These are phyloP conservation scores for Microbotryum saponariae DNA, from an alignment of 1,284 basidiomycete species.

Conservation along the genomic window DNA sequence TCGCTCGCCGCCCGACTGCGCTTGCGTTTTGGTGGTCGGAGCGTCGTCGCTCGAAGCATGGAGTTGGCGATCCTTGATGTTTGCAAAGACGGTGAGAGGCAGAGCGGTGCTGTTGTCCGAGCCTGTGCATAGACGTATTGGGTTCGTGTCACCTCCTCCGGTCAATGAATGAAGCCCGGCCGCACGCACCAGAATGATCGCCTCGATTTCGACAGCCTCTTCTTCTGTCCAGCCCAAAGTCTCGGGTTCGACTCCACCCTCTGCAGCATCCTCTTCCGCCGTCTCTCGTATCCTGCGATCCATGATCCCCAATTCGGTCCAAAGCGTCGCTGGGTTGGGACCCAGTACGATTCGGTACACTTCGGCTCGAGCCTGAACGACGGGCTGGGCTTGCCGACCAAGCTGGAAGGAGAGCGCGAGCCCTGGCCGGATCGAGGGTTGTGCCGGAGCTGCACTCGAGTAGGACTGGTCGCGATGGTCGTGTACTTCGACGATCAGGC, in stretches of 20 bases:
- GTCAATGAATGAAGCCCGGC: conserved; percentile 33
- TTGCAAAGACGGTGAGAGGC: conserved; percentile 34
- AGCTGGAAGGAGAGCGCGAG: conserved; percentile 18
- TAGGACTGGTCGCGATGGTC: conserved; percentile 29
- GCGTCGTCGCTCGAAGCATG: conserved; percentile 33
- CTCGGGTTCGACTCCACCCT: conserved; percentile 10
- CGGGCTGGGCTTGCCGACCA: conserved; percentile 11
- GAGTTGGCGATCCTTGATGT: conserved; percentile 35
- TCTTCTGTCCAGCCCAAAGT: conserved; percentile 24
- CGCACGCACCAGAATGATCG: conserved; percentile 28
- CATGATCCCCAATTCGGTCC: conserved; percentile 33
- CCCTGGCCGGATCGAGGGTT: conserved; percentile 7
- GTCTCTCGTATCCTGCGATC: conserved; percentile 13
- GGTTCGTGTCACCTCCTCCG: conserved; percentile 15
- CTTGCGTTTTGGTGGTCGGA: conserved; percentile 30
- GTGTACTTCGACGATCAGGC: conserved; percentile 37
- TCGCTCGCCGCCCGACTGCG: conserved; percentile 20
- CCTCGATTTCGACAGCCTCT: conserved; percentile 33
- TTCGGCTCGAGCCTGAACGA: conserved; percentile 18
- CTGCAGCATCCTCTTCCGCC: conserved; percentile 1
- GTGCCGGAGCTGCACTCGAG: conserved; percentile 6
- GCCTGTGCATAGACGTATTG: conserved; percentile 10
- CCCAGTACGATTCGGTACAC: conserved; percentile 35
- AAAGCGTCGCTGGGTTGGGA: conserved; percentile 34
- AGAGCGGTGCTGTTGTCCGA: conserved; percentile 32